Percentiles rank a stretch among this genome's conserved stretches.
These are phyloP conservation scores for Suillus clintonianus DNA, from an alignment of 768 basidiomycete genomes.

Conservation along the genomic window DNA sequence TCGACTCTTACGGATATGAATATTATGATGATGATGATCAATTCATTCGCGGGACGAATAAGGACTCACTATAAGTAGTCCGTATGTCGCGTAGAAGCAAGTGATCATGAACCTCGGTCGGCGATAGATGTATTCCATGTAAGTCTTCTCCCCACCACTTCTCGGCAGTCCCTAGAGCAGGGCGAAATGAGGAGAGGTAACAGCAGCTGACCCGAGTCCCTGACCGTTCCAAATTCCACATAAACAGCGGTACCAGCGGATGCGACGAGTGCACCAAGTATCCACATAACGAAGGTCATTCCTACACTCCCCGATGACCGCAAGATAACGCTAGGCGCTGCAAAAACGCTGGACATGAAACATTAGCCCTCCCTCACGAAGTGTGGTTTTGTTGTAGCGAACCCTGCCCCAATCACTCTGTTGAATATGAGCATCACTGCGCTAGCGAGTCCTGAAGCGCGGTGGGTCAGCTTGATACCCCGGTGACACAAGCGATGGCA, in stretches of 20 bases:
- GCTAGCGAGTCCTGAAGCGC: constrained; percentile 36
- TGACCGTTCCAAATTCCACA: constrained; percentile 73
- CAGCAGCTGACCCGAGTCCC: constrained; percentile 9
- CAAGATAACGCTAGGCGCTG: constrained; percentile 65
- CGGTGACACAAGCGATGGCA: background rate
- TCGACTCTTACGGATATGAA: constrained; percentile 52
- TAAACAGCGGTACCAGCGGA: constrained; percentile 70
- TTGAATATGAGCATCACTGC: constrained; percentile 73
- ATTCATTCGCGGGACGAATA: background rate
- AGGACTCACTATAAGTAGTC: constrained; percentile 54
- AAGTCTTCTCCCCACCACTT: constrained; percentile 77
- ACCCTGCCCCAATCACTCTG: constrained; percentile 81
- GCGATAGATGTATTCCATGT: constrained; percentile 70
- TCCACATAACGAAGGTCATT: constrained; percentile 68
- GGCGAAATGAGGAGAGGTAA: background rate
- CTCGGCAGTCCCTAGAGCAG: constrained; percentile 58
- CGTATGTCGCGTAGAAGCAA: constrained; percentile 59
- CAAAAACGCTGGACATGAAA: constrained; percentile 56
- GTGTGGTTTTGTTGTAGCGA: constrained; percentile 3
- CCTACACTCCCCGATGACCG: constrained; percentile 71
- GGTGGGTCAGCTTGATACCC: constrained; percentile 7
- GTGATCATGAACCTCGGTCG: constrained; percentile 62
- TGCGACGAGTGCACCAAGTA: constrained; percentile 65
- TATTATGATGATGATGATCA: background rate
- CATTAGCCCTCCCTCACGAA: background rate